Evolutionary conservation across 495 filamentous ascomycete genomes (phyloP).

Genomic region (Aspergillus campestris): DNA sequence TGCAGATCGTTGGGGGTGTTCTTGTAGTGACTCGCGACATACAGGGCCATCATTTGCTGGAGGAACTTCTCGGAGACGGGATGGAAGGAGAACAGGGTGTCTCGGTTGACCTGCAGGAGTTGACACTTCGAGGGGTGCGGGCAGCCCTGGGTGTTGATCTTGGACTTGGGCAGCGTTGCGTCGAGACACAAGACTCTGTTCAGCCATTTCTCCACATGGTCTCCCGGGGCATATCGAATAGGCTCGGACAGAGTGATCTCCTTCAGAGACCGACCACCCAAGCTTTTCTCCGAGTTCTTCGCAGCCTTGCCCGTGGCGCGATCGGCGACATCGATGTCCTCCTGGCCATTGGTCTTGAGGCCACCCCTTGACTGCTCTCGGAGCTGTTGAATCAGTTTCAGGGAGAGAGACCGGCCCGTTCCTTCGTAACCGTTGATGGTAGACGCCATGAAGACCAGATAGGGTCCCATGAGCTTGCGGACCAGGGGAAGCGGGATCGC

Average conservation of each 20-base stretch:
- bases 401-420: constrained; percentile 85
- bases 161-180: constrained; percentile 74
- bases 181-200: constrained; percentile 92
- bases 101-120: constrained; percentile 86
- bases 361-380: constrained; percentile 76
- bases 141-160: constrained; percentile 65
- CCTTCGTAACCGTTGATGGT: constrained; percentile 99
- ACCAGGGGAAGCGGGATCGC: constrained; percentile 93
- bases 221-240: constrained; percentile 87
- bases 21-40: constrained; percentile 98
- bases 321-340: constrained; percentile 61
- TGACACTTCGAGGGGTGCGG: constrained; percentile 88
- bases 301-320: constrained; percentile 59
- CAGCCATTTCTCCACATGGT: constrained; percentile 91
- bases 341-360: constrained; percentile 36
- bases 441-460: constrained; percentile 98
- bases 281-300: constrained; percentile 51
- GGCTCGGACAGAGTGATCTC: constrained; percentile 91
- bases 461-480: constrained; percentile 92
- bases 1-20: constrained; percentile 97
- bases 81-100: constrained; percentile 97
- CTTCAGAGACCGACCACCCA: constrained; percentile 72
- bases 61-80: constrained; percentile 95
- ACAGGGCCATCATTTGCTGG: constrained; percentile 95
- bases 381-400: constrained; percentile 96